Evolutionary conservation across 2,329 filamentous ascomycete species (phyloP).

Genomic region (Aspergillus novoparasiticus): DNA sequence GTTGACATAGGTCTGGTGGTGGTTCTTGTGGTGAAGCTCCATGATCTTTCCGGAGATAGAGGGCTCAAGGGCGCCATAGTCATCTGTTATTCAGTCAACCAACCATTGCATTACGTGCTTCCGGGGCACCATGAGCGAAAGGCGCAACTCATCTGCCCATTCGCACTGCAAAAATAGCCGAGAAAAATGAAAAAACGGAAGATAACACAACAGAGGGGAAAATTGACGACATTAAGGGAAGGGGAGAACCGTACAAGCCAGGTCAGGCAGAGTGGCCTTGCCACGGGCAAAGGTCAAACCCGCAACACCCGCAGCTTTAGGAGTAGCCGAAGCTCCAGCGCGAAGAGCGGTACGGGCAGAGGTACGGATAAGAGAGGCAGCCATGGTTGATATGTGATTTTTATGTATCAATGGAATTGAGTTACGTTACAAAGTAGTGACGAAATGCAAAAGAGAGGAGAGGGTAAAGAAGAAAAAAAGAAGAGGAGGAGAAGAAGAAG

Average conservation of each 20-base stretch:
- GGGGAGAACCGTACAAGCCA: constrained; percentile 62
- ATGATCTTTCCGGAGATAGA: constrained; percentile 87
- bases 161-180: not conserved
- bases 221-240: not conserved
- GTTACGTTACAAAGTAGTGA: constrained; percentile 6
- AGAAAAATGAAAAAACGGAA: not conserved
- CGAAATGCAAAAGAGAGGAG: constrained; percentile 9
- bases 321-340: constrained; percentile 56
- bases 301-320: constrained; percentile 65
- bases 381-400: constrained; percentile 57
- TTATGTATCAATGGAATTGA: constrained; percentile 13
- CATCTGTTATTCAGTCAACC: constrained; percentile 61
- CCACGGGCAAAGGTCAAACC: constrained; percentile 76
- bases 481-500: not conserved
- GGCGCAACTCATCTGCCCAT: not conserved
- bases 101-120: constrained; percentile 1
- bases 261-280: constrained; percentile 92
- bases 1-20: constrained; percentile 93
- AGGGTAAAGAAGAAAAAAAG: not conserved
- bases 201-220: not conserved
- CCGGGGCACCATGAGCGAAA: not conserved
- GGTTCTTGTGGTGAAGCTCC: constrained; percentile 92
- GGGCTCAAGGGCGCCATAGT: constrained; percentile 92
- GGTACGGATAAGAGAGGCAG: constrained; percentile 73
- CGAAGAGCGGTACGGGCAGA: constrained; percentile 72